Evolutionary conservation across 805 yeast species (phyloP), one percentile per base, ranked within the genome.

Genomic region (Candida arabinofermentans): DNA sequence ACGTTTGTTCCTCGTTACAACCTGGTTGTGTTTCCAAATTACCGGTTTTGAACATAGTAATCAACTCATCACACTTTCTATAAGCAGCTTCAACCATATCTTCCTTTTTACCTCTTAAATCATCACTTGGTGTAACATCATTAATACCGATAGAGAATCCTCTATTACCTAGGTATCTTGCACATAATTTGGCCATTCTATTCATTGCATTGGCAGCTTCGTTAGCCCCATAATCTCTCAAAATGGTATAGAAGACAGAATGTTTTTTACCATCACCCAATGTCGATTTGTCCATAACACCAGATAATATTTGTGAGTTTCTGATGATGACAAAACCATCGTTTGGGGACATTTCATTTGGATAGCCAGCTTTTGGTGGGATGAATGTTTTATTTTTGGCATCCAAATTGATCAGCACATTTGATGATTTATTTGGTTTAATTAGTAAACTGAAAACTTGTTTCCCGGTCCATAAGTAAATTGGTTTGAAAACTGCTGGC

Each of bases 131-230:
- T 2, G 96, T 93, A 32, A 93, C 99, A 66, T 93, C 99, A 53
- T 83, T 84, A 55, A 93, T 90, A 66, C 99, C 99, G 60, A 93
- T 95, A 1, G 96, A 88, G 57, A 93, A 93, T 0, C 99, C 99
- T 42, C 97, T 74, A 58, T 90, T 87, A 46, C 98, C 99, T 58
- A 93, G 71, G 62, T 67, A 93, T 57, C 99, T 73, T 1, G 99
- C 98, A 73, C 98, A 90, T 54, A 95, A 67, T 66, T 95, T 95
- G n/a, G 99, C 96, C 98, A 93, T 90, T 61, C 99, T 74, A 65
- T 95, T 91, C 99, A 93, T 93, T 5, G 98, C 96, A 21, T 69
- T 70, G 3, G 96, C 96, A 1, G 99, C 98, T 54, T 85, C 96
- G 51, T 81, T 84, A 5, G 99, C 86, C n/a, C 99, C 99, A 62